Conservation (phyloP, 495 filamentous ascomycete species). For the Lindgomyces ingoldianus region DNA sequence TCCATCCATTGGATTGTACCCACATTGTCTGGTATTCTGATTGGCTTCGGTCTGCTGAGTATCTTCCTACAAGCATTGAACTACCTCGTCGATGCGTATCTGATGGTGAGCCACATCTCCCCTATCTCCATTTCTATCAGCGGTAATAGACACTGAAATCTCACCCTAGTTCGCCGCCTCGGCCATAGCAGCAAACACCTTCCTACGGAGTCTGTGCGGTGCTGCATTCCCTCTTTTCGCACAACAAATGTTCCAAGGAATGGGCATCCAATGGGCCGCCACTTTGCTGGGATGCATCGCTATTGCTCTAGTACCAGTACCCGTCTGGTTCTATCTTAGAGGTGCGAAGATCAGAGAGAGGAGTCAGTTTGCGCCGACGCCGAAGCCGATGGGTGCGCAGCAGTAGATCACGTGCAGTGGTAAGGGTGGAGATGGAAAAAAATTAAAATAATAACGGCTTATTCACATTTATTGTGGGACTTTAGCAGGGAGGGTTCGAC, state of each 20-base stretch:
- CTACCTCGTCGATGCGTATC: conserved; percentile 85
- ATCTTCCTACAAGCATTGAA: conserved; percentile 87
- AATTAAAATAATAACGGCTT: too few relatives aligned
- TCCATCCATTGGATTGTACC: conserved; percentile 82
- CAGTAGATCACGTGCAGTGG: neutral
- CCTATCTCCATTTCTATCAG: neutral
- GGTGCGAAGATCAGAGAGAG: conserved; percentile 65
- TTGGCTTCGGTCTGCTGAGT: conserved; percentile 65
- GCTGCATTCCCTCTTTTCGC: conserved; percentile 83
- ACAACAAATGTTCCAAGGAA: conserved; percentile 73
- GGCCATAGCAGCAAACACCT: conserved; percentile 86
- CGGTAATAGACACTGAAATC: conserved; percentile 1
- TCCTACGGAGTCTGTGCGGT: conserved; percentile 75
- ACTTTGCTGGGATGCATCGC: conserved; percentile 78
- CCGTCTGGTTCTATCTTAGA: conserved; percentile 64
- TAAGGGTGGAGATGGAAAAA: neutral
- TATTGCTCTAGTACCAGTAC: conserved; percentile 69
- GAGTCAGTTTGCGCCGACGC: conserved; percentile 68
- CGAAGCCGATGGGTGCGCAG: conserved; percentile 18
- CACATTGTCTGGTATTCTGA: conserved; percentile 66
- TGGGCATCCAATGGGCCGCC: conserved; percentile 76
- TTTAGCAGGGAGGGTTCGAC: too few relatives aligned
- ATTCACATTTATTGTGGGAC: too few relatives aligned
- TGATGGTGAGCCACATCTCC: conserved; percentile 70
- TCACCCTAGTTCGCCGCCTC: conserved; percentile 61